Evolutionary conservation across 306 rosid species (phyloP), one percentile per base, ranked within the genome.

Genomic region (Parietaria judaica): DNA sequence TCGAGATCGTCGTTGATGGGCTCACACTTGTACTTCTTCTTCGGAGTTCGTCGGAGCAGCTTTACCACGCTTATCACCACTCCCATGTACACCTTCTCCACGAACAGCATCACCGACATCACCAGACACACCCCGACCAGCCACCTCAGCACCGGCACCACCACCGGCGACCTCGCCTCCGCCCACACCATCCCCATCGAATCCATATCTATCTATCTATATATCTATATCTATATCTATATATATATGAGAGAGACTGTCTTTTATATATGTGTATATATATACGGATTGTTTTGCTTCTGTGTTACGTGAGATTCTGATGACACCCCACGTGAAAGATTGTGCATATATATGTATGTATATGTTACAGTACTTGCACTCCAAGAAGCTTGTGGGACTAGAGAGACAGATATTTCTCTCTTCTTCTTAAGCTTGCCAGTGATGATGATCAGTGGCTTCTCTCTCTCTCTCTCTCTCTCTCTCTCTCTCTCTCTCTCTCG

Each of bases 11-110:
- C 85, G 63, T 57, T 73, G 6, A 88, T 68, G 6, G 95, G 64
- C 66, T 83, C 95, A 88, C 95, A 88, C 68, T 86, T 91, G 77
- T 84, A 88, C 51, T 64, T 69, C 64, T 81, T 91, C 59, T 83
- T 78, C 7, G 96, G 92, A 12, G 51, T 78, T 54, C 62, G 57
- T 9, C 84, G 65, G 64, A 75, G 78, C 64, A 85, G 55, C 80
- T 81, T 91, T 23, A 91, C 60, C 51, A 80, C 63, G 13, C 71
- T 14, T 7, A 91, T 83, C 44, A 84, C 83, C 23, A 91, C 35
- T 1, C 88, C 98, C 98, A 91, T 85, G 67, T 88, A 88, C 43
- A 91, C 84, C 63, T 83, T 80, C 68, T 91, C 98, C 23, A 81
- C 47, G 65, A 91, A 85, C 3, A 91, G 79, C 98, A 88, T 83